phyloP scores from a whole-genome alignment of 169 alveolate species.

The Miamiensis avidus region DNA sequence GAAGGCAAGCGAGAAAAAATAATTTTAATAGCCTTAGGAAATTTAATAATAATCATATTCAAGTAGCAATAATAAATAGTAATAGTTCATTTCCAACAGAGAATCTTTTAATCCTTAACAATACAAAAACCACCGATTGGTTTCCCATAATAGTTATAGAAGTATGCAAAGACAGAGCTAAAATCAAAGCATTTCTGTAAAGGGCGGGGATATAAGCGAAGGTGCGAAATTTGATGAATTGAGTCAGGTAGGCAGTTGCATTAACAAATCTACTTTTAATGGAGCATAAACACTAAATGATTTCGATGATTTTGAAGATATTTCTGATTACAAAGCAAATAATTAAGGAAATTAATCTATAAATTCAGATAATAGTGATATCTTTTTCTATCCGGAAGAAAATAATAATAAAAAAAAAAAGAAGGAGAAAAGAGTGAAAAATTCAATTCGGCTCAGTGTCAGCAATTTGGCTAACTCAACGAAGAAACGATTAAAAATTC shows the following conservation, averaged over 20 bases:
- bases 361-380: background rate
- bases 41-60: too few species aligned
- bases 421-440: background rate
- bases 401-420: too few species aligned
- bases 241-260: background rate
- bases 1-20: background rate
- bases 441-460: too few species aligned
- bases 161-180: background rate
- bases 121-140: background rate
- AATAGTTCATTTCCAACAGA: background rate
- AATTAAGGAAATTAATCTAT: background rate
- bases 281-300: background rate
- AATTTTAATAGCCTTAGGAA: background rate
- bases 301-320: background rate
- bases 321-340: background rate
- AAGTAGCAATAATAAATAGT: too few species aligned
- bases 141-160: background rate
- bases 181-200: background rate
- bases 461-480: too few species aligned
- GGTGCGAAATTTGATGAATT: background rate
- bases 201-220: background rate
- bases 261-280: background rate
- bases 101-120: background rate
- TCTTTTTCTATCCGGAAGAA: background rate
- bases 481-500: too few species aligned